Base-by-base conservation (phyloP, 2,329 filamentous ascomycete species). In the Polychaeton citri region DNA sequence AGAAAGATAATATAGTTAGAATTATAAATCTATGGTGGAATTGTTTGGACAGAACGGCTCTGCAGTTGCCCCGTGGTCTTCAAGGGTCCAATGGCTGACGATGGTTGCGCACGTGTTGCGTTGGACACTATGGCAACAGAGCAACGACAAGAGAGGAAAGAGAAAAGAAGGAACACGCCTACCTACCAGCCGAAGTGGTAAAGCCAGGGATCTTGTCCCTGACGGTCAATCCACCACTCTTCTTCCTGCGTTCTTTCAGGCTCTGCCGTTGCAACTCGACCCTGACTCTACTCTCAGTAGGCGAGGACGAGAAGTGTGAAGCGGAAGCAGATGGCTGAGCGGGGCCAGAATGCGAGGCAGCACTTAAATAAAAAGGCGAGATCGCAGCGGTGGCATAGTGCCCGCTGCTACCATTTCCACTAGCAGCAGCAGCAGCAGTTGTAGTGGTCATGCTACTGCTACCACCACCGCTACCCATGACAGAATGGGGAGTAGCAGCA, bases 111-210 rank as follows among this genome's bases (percentile, higher is more conserved):
- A n/a, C n/a, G n/a, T n/a, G n/a, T n/a, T n/a, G n/a, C n/a, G n/a
- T n/a, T n/a, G n/a, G n/a, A n/a, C n/a, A n/a, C n/a, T n/a, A n/a
- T n/a, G n/a, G n/a, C n/a, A n/a, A n/a, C n/a, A 28, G 7, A 5
- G 15, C 21, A 24, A n/a, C 24, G 24, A 28, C 24, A 28, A 28
- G 12, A 7, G 7, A 28, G 24, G 12, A 28, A 28, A 28, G 12
- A 15, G 24, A 28, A 15, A 28, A 28, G 12, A 15, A 28, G 15
- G 15, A 7, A 28, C 24, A 3, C 3, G 4, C 24, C 24, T 21
- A 50, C 51, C 33, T 49, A 58, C 55, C 51, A 39, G 55, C 54
- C 36, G 51, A 53, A 36, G 55, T 57, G 41, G 49, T 54, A 42
- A 52, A 51, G 17, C 54, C 55, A 30, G 55, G 55, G 32, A 58